Evolutionary conservation across 768 basidiomycete species (phyloP), one percentile per base, ranked within the genome.

Genomic region (Tricholoma matsutake): DNA sequence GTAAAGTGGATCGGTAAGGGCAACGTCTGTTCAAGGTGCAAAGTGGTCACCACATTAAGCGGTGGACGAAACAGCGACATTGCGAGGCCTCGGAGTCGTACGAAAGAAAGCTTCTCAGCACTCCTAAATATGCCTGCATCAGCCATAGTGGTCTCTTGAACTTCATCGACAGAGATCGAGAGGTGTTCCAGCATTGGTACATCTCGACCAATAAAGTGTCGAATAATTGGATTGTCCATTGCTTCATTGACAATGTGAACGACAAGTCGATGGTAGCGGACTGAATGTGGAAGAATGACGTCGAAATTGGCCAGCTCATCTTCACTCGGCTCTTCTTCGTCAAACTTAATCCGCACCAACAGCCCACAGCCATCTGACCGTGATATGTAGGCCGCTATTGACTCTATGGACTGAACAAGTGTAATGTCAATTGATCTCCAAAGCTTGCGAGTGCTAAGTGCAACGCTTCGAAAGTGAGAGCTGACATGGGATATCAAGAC

Each of bases 1-100:
- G 63, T 58, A 64, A 76, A 79, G 5, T 64, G 65, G 6, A 82
- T 67, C 20, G 78, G 74, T 4, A 79, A 54, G 2, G 66, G 49
- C 10, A 67, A 69, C 1, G 76, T 79, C 53, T 81, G 76, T 56
- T 82, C 79, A 35, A 84, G 72, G 60, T 82, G 79, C 18, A 84
- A 73, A 0, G 74, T 78, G 25, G 71, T 75, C 4, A 81, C 65
- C 4, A 61, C 59, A 0, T 67, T 28, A 16, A 81, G 67, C 11
- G 72, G 74, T 4, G 80, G 79, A 1, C 69, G 72, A 59, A 79
- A 76, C 39, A 76, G 69, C 43, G 78, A 71, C 25, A 80, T 69
- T 0, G 81, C 79, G 9, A 81, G 63, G 8, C 81, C 81, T 4
- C 79, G 75, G 29, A 84, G 75, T 6, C 80, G 76, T 11, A 82